Evolutionary conservation across 108 stramenopile genomes (phyloP).

Genomic region (Schizochytrium sp.): DNA sequence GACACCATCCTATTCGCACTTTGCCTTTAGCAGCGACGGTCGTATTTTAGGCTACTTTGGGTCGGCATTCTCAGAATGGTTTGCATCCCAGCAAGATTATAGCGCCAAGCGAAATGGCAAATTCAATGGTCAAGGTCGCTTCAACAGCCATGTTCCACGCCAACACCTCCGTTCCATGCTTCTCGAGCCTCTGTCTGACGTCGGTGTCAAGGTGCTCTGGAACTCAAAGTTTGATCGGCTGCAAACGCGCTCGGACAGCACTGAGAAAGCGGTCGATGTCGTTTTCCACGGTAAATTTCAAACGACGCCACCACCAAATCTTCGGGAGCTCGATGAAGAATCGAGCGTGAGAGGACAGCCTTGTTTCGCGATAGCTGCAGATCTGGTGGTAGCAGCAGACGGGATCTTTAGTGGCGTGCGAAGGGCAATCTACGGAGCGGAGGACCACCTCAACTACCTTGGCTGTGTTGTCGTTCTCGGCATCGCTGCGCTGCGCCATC

Average conservation of each 20-base stretch:
- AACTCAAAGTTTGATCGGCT: conserved; percentile 16
- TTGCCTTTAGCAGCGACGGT: neutral
- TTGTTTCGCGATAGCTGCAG: conserved; percentile 29
- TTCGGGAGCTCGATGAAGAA: conserved; percentile 23
- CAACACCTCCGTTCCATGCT: neutral
- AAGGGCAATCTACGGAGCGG: conserved; percentile 40
- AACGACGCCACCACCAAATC: neutral
- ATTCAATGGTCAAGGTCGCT: conserved; percentile 35
- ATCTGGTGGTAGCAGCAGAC: neutral
- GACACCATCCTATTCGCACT: conserved; percentile 15
- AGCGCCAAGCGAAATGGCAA: conserved; percentile 13
- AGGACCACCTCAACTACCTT: conserved; percentile 54
- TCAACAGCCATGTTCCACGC: conserved; percentile 37
- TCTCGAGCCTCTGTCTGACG: neutral
- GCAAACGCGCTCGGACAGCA: neutral
- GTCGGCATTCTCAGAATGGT: neutral
- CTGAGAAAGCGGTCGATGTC: neutral
- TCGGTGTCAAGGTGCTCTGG: conserved; percentile 25
- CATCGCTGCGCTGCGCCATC: conserved; percentile 48
- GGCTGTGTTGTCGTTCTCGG: conserved; percentile 69
- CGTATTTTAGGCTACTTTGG: conserved; percentile 21
- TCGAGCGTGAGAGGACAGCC: conserved; percentile 77
- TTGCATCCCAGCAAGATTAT: neutral
- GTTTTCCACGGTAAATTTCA: too few relatives aligned
- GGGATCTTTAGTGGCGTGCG: conserved; percentile 41